Evolutionary conservation across 2,329 filamentous ascomycete species (phyloP), one percentile per base, ranked within the genome.

Genomic region (Aspergillus sergii): DNA sequence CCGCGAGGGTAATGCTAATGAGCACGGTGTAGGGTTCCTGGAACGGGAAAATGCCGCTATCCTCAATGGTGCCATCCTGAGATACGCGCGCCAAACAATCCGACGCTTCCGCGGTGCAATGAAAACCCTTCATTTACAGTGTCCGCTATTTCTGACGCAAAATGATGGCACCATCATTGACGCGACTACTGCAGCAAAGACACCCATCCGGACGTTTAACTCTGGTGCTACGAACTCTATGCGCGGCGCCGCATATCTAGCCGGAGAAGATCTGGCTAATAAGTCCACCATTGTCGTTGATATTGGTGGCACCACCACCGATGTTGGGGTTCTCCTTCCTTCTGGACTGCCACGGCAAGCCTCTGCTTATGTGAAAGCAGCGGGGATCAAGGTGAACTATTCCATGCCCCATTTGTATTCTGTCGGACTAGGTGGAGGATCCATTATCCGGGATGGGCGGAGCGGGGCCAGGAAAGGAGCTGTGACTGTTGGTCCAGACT

Each of bases 291-390:
- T 90, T 78, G 88, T 90, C 0, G 84, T 90, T 2, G 88, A 91
- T 68, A 85, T 91, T 59, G 88, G 88, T 0, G 88, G 88, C 3
- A 91, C 88, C 0, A 90, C 88, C 0, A 85, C 87, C 0, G 88
- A 90, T 66, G 85, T 89, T 12, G 87, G 88, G 0, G 74, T 89
- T 0, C 73, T 91, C 4, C 80, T 88, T 8, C 80, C 84, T 0
- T 89, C 85, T 56, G 88, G 88, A 0, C 88, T 90, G 57, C 89
- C 88, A 0, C 81, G 50, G 1, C 28, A 34, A 8, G 28, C 30
- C 0, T n/a, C 50, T 6, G 30, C 14, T 2, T 34, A 9, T n/a
- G 50, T 53, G 1, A 19, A 53, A 14, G 16, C 19, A 3, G 50
- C 9, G 9, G 28, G 50, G 2, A 19, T 34, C 30, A 32, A n/a